Percentiles rank a stretch among this genome's conserved stretches.
Evolutionary conservation across 495 filamentous ascomycete genomes (phyloP).

Genomic region (Staphylotrichum tortipilum): DNA sequence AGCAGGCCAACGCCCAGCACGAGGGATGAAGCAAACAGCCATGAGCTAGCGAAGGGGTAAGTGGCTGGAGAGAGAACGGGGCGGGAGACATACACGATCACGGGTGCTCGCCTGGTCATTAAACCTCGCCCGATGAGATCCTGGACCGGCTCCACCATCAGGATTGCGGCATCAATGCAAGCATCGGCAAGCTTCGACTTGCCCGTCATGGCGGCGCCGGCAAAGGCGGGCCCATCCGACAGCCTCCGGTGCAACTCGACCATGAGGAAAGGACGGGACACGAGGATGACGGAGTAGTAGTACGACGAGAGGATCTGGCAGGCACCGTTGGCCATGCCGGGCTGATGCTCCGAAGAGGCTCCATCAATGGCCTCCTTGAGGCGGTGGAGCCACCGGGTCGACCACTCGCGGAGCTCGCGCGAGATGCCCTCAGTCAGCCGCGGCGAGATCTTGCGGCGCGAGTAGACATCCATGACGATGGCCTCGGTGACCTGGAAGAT

Average conservation of each 20-base stretch:
- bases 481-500: conserved; percentile 35
- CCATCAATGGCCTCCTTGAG: conserved; percentile 25
- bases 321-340: conserved; percentile 25
- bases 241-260: conserved; percentile 36
- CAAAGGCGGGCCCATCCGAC: conserved; percentile 15
- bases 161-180: conserved; percentile 39
- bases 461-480: conserved; percentile 37
- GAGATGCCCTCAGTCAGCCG: conserved; percentile 39
- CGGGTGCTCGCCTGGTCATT: conserved; percentile 30
- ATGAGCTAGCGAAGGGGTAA: conserved; percentile 23
- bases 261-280: conserved; percentile 40
- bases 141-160: conserved; percentile 35
- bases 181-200: conserved; percentile 37
- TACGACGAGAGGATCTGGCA: conserved; percentile 37
- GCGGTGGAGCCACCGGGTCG: conserved; percentile 28
- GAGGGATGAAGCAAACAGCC: conserved; percentile 40
- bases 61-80: background rate
- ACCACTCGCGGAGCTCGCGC: conserved; percentile 38
- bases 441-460: conserved; percentile 37
- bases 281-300: conserved; percentile 41
- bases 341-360: conserved; percentile 4
- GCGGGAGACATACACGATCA: conserved; percentile 32
- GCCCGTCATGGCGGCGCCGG: conserved; percentile 11
- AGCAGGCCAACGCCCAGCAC: conserved; percentile 38
- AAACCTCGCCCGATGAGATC: conserved; percentile 24